Percentiles rank a stretch among this genome's conserved stretches.
phyloP scores from a whole-genome alignment of 2,329 filamentous ascomycete genomes.

The Ilyonectria mors-panacis region DNA sequence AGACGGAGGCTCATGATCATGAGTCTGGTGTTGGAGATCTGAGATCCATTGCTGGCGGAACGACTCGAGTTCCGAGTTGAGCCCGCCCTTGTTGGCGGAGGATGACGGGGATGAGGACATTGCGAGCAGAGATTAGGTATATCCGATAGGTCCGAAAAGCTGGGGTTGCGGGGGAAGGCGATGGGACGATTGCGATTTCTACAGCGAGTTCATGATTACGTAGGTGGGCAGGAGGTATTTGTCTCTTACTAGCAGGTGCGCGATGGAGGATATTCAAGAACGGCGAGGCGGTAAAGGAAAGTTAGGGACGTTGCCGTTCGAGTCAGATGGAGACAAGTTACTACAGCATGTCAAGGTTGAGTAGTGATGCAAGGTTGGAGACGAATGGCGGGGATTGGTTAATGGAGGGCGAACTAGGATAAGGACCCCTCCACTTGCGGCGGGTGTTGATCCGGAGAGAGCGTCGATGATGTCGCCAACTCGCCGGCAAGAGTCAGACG shows the following conservation, averaged over 20 bases:
- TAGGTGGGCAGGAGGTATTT: constrained; percentile 18
- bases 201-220: constrained; percentile 42
- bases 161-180: neutral
- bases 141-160: constrained; percentile 35
- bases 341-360: constrained; percentile 32
- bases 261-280: neutral
- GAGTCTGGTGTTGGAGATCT: constrained; percentile 71
- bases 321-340: constrained; percentile 32
- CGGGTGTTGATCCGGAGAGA: constrained; percentile 7
- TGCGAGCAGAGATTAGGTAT: constrained; percentile 18
- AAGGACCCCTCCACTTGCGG: neutral
- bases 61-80: constrained; percentile 82
- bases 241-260: neutral
- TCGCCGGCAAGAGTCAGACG: constrained; percentile 27
- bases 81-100: constrained; percentile 51
- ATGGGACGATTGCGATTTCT: constrained; percentile 23
- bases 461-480: neutral
- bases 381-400: constrained; percentile 35
- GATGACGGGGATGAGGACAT: constrained; percentile 35
- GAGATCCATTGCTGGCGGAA: constrained; percentile 91
- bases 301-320: constrained; percentile 29
- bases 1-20: constrained; percentile 38
- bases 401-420: neutral
- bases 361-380: constrained; percentile 41
- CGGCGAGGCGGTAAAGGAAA: constrained; percentile 4